Conservation (phyloP, 805 yeast genomes). For the Wickerhamomyces rabaulensis region DNA sequence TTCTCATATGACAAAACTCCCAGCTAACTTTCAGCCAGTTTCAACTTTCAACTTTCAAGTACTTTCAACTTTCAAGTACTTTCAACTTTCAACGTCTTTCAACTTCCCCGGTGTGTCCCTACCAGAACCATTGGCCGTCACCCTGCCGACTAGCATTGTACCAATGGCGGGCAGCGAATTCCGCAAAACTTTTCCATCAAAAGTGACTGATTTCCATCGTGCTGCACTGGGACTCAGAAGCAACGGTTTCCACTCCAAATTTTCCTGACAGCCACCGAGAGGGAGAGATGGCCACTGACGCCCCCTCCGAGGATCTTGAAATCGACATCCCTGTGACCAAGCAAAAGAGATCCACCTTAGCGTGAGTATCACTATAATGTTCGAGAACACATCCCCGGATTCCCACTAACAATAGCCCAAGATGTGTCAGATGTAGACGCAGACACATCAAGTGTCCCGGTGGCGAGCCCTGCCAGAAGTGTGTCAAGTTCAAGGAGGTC, state of each 20-base stretch:
- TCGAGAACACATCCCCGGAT: neutral
- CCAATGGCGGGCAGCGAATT: neutral
- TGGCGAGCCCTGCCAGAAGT: constrained; percentile 66
- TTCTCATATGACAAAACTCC: no score
- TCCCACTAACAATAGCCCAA: constrained; percentile 2
- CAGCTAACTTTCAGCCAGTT: no score
- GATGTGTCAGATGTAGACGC: constrained; percentile 61
- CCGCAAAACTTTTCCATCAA: neutral
- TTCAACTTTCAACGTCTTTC: no score
- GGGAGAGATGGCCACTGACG: neutral
- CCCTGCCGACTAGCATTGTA: neutral
- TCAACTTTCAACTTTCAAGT: no score
- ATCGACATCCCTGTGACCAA: constrained; percentile 11
- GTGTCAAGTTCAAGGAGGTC: constrained; percentile 45
- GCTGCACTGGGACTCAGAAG: no score
- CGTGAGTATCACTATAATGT: constrained; percentile 16
- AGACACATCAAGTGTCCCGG: constrained; percentile 78
- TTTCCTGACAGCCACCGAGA: no score
- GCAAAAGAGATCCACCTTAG: constrained; percentile 20
- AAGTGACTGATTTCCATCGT: no score
- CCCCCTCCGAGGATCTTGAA: constrained; percentile 4
- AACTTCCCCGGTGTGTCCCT: no score
- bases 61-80: no score
- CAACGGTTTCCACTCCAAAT: no score
- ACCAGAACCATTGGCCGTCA: no score